These are phyloP conservation scores for Dipodascus albidus DNA, from an alignment of 805 yeast genomes.

Conservation along the genomic window DNA sequence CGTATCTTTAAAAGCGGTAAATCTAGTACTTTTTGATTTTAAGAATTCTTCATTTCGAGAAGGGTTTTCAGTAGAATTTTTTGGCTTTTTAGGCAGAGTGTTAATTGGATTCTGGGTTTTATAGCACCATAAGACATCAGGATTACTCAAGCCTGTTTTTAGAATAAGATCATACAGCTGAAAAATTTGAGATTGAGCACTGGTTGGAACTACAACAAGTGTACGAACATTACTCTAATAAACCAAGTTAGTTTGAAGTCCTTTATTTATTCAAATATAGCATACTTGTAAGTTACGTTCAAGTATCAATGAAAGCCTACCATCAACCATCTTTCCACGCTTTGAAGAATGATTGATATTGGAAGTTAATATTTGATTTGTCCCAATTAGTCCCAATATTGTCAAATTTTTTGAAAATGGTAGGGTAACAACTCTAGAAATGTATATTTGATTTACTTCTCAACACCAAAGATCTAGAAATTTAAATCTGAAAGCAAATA, in stretches of 20 bases:
- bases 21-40: constrained; percentile 86
- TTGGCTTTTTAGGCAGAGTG: background rate
- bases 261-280: background rate
- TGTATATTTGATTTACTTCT: background rate
- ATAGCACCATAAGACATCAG: background rate
- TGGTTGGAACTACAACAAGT: background rate
- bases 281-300: background rate
- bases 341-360: background rate
- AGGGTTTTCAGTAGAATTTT: background rate
- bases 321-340: background rate
- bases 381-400: background rate
- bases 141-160: background rate
- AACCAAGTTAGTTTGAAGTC: no score
- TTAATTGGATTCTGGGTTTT: background rate
- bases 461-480: background rate
- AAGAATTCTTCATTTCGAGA: constrained; percentile 92
- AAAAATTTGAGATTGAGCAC: background rate
- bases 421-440: background rate
- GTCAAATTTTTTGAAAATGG: background rate
- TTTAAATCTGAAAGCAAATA: background rate
- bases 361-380: background rate
- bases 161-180: background rate
- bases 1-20: constrained; percentile 93
- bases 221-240: background rate
- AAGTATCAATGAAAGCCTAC: background rate